Evolutionary conservation across 345 rosid species (phyloP), one percentile per base, ranked within the genome.

Genomic region (Populus tremula): DNA sequence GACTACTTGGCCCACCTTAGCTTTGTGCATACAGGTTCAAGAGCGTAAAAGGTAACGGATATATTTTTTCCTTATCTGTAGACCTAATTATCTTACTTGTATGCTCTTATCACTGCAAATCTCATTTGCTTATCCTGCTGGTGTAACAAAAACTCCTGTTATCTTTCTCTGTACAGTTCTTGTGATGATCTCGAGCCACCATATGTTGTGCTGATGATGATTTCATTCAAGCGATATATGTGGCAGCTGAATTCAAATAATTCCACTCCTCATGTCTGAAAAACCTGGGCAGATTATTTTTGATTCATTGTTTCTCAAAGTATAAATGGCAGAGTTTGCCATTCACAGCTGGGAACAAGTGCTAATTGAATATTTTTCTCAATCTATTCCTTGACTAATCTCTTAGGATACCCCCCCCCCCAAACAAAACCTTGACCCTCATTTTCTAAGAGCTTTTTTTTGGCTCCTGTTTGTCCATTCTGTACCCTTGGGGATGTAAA

Each of bases 1-100:
- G 88, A 89, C 81, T 96, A 93, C 85, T 72, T 96, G 77, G 85
- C 89, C 54, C 86, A 54, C 20, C 94, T 96, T 35, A 82, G 87
- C 83, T 92, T 86, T 80, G 93, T 93, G 67, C 92, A 82, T 74
- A 91, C 86, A 35, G 81, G 78, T 63, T 77, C 82, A 35, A 71
- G 56, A 49, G n/a, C 56, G 71, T 73, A 70, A 75, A 68, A 67
- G 82, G 82, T 78, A 33, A 67, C 35, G 63, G 25, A 36, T 13
- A 12, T 17, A 1, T 9, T 13, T 47, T 38, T 38, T 12, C 7
- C 9, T 59, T 20, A 25, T 12, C 31, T 63, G 67, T 36, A 23
- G 67, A 23, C 67, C 31, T 63, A 47, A 16, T 47, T 16, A 47
- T 4, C 17, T 47, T 45, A 13, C 17, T 45, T 47, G 0, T 12